Evolutionary conservation across 257 asterid species (phyloP).

Genomic region (Euphrasia confusa): DNA sequence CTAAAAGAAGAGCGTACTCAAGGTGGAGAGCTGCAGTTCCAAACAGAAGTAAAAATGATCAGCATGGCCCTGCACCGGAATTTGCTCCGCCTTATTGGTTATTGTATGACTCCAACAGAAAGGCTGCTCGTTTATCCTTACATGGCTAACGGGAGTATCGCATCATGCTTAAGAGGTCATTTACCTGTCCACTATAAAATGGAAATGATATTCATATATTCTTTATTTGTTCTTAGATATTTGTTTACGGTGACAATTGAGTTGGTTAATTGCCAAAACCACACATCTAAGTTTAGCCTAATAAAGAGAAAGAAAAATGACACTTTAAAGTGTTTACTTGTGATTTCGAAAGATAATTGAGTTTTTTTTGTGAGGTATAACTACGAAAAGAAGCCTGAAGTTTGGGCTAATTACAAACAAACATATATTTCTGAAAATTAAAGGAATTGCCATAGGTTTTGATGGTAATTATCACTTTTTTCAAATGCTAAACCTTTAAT

Average conservation of each 20-base stretch:
- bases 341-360: not conserved
- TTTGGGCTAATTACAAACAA: not conserved
- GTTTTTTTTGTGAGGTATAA: not conserved
- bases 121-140: slow-evolving; percentile 88
- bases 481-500: not conserved
- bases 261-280: not conserved
- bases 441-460: too few species aligned
- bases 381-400: not conserved
- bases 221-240: too few species aligned
- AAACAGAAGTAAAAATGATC: slow-evolving; percentile 89
- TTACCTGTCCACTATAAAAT: not conserved
- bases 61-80: slow-evolving; percentile 88
- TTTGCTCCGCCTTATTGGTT: slow-evolving; percentile 79
- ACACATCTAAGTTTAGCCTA: not conserved
- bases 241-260: not conserved
- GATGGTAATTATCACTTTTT: not conserved
- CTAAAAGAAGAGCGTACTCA: slow-evolving; percentile 79
- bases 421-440: too few species aligned
- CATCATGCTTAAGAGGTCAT: slow-evolving; percentile 91
- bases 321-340: not conserved
- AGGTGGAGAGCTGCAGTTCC: slow-evolving; percentile 84
- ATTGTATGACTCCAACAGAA: slow-evolving; percentile 89
- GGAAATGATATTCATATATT: not conserved
- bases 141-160: slow-evolving; percentile 90
- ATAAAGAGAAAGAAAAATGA: not conserved